These are phyloP conservation scores for Phytophthora meadii DNA, from an alignment of 352 stramenopile species.

Conservation along the genomic window DNA sequence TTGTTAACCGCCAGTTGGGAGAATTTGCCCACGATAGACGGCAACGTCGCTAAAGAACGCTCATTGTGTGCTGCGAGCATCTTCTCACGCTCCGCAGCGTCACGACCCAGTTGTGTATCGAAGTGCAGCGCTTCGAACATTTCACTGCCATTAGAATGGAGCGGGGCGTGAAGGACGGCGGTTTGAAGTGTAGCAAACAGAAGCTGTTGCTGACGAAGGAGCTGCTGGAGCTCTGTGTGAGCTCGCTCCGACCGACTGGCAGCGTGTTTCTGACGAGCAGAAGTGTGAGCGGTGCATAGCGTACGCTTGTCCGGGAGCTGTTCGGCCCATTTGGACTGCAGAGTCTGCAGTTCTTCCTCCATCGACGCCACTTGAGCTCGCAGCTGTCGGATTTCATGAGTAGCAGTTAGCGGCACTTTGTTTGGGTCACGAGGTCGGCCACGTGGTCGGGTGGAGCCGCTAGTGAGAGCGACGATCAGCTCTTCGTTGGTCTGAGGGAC, in stretches of 20 bases:
- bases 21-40: slow-evolving; percentile 34
- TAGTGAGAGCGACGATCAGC: slow-evolving; percentile 12
- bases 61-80: slow-evolving; percentile 34
- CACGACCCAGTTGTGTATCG: slow-evolving; percentile 26
- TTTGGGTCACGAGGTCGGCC: slow-evolving; percentile 16
- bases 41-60: slow-evolving; percentile 29
- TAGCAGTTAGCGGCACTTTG: slow-evolving; percentile 21
- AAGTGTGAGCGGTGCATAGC: slow-evolving; percentile 15
- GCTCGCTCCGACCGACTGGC: slow-evolving; percentile 11
- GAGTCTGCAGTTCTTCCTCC: slow-evolving; percentile 33
- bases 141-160: slow-evolving; percentile 33
- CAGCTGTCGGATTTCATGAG: slow-evolving; percentile 40
- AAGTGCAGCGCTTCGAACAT: slow-evolving; percentile 45
- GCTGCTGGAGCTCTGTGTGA: slow-evolving; percentile 31
- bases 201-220: slow-evolving; percentile 44
- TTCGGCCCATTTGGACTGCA: slow-evolving; percentile 33
- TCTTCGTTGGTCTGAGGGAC: slow-evolving; percentile 24
- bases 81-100: slow-evolving; percentile 21
- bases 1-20: slow-evolving; percentile 31
- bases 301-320: slow-evolving; percentile 26
- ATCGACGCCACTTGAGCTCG: slow-evolving; percentile 40
- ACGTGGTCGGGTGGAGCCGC: neutral
- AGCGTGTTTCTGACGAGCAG: slow-evolving; percentile 31
- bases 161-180: slow-evolving; percentile 33
- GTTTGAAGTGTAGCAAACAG: slow-evolving; percentile 43